A percentile compares a stretch with the other conserved stretches of the same genome.
Evolutionary conservation across 352 stramenopile genomes (phyloP).

Genomic region (Phytophthora fragariae): DNA sequence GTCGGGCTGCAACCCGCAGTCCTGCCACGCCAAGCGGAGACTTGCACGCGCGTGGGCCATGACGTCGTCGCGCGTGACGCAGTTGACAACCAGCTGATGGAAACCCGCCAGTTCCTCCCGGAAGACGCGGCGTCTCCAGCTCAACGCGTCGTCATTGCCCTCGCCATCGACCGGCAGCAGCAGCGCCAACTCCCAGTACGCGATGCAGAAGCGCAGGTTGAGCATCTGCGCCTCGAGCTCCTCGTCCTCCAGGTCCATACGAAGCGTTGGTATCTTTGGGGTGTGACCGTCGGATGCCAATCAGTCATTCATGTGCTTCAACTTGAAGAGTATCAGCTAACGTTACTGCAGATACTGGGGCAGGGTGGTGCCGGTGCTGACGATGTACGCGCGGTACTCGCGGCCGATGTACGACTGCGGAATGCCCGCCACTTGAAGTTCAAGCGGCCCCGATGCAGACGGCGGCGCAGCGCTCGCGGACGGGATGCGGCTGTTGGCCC

Average conservation of each 20-base stretch:
- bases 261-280: neutral
- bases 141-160: no score
- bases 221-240: conserved; percentile 6
- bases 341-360: conserved; percentile 47
- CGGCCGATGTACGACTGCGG: conserved; percentile 63
- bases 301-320: conserved; percentile 21
- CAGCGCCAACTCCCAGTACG: conserved; percentile 15
- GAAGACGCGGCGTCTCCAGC: conserved; percentile 12
- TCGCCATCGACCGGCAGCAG: conserved; percentile 20
- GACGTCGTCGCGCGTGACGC: conserved; percentile 14
- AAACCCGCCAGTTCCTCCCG: conserved; percentile 18
- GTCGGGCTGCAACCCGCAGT: neutral
- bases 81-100: conserved; percentile 11
- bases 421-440: conserved; percentile 41
- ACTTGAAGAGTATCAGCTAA: conserved; percentile 15
- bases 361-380: conserved; percentile 43
- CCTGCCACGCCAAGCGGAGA: conserved; percentile 17
- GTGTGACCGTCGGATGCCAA: neutral
- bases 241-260: neutral
- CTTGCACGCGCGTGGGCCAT: conserved; percentile 20
- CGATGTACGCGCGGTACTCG: conserved; percentile 63
- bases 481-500: neutral
- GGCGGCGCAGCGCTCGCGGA: conserved; percentile 15
- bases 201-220: conserved; percentile 26
- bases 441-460: conserved; percentile 26